phyloP scores from a whole-genome alignment of 2,329 filamentous ascomycete species.

The Aspergillus latus region DNA sequence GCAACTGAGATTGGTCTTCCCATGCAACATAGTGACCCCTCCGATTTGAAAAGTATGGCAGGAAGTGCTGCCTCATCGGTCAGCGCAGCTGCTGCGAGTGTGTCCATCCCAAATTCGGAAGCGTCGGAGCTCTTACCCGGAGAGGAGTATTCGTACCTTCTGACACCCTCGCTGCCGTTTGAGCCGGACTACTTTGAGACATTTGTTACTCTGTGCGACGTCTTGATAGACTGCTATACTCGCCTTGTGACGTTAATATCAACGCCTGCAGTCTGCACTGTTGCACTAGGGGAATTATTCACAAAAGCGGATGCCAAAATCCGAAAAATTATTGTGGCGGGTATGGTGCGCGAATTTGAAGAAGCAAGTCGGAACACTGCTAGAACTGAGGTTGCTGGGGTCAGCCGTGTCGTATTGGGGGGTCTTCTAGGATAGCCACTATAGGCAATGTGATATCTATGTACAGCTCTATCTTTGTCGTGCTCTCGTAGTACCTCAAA shows the following conservation, averaged over 20 bases:
- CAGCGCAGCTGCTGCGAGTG: conserved; percentile 22
- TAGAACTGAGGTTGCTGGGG: conserved; percentile 77
- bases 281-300: conserved; percentile 77
- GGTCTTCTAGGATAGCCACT: conserved; percentile 46
- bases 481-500: conserved; percentile 1
- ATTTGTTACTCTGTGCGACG: conserved; percentile 92
- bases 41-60: conserved; percentile 49
- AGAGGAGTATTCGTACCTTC: conserved; percentile 82
- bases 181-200: conserved; percentile 97
- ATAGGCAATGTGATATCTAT: no score
- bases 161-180: conserved; percentile 91
- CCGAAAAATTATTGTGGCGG: conserved; percentile 83
- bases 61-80: conserved; percentile 35
- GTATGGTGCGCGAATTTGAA: conserved; percentile 89
- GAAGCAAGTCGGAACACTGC: conserved; percentile 74
- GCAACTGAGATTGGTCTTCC: conserved; percentile 61
- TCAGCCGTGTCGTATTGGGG: conserved; percentile 85
- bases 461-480: conserved; percentile 2
- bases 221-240: conserved; percentile 88
- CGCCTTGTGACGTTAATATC: conserved; percentile 72
- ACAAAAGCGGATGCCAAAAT: conserved; percentile 83
- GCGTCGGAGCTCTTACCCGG: conserved; percentile 67
- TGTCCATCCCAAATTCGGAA: conserved; percentile 46
- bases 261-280: conserved; percentile 70
- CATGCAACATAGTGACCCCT: conserved; percentile 49